Percentiles rank a stretch among this genome's conserved stretches.
Conservation (phyloP, 2,329 filamentous ascomycete species). For the Xenoacremonium recifei region DNA sequence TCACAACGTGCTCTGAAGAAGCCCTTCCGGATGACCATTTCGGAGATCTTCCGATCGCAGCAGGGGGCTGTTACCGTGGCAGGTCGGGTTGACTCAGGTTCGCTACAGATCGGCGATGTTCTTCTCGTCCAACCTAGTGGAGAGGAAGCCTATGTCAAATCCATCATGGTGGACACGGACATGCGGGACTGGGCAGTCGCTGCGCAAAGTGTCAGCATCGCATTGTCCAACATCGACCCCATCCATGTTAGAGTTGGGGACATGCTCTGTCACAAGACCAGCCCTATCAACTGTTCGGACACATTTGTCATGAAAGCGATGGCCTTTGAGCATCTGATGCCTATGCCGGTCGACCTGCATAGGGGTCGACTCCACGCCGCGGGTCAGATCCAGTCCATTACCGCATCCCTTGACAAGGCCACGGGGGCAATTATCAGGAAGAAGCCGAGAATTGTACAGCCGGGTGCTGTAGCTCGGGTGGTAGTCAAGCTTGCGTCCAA, state of each 20-base stretch:
- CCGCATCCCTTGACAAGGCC: constrained; percentile 74
- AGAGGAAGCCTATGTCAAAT: constrained; percentile 79
- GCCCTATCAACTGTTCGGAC: constrained; percentile 69
- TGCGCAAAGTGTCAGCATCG: constrained; percentile 83
- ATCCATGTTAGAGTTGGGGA: constrained; percentile 81
- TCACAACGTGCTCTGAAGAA: constrained; percentile 66
- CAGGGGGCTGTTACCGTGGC: constrained; percentile 82
- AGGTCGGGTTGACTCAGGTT: constrained; percentile 82
- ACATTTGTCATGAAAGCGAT: constrained; percentile 80
- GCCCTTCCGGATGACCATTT: constrained; percentile 81
- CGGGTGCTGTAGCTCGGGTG: constrained; percentile 74
- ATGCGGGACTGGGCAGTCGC: constrained; percentile 86
- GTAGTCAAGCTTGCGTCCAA: constrained; percentile 70
- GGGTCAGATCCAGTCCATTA: constrained; percentile 69
- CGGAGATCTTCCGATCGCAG: constrained; percentile 80
- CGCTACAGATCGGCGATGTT: constrained; percentile 78
- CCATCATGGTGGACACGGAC: constrained; percentile 72
- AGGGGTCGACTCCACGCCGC: constrained; percentile 77
- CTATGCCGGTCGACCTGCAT: constrained; percentile 87
- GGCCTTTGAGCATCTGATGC: constrained; percentile 85
- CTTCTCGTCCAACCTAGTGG: constrained; percentile 78
- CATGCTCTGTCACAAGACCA: constrained; percentile 71
- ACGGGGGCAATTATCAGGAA: constrained; percentile 77
- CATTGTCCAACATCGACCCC: constrained; percentile 80
- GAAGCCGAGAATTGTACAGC: constrained; percentile 80